phyloP scores from a whole-genome alignment of 2,329 filamentous ascomycete species.

The Venturia aucupariae region DNA sequence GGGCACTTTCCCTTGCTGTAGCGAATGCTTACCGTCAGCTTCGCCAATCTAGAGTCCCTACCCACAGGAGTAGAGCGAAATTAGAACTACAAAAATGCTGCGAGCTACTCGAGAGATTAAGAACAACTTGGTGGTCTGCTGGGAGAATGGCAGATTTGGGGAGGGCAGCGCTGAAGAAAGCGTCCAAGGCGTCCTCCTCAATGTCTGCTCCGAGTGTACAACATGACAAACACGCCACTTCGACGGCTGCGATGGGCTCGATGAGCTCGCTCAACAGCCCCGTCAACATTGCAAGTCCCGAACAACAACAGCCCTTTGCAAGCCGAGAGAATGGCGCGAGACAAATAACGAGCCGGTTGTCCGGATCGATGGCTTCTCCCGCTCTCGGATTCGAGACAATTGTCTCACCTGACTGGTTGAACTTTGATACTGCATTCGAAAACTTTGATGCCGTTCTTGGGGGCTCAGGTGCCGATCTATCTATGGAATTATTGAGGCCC shows the following conservation, averaged over 20 bases:
- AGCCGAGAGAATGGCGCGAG: neutral
- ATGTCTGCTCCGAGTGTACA: neutral
- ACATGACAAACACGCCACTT: neutral
- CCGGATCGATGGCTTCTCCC: neutral
- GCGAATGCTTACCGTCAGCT: constrained; percentile 49
- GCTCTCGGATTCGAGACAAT: neutral
- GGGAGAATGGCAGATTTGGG: constrained; percentile 37
- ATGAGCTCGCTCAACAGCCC: neutral
- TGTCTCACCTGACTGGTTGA: constrained; percentile 13
- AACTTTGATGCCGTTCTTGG: constrained; percentile 17
- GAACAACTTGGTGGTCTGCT: constrained; percentile 37
- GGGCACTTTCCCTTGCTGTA: constrained; percentile 46
- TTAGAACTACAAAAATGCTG: constrained; percentile 37
- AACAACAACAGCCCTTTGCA: neutral
- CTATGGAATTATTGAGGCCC: constrained; percentile 11
- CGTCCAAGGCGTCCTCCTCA: constrained; percentile 14
- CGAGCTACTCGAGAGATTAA: constrained; percentile 33
- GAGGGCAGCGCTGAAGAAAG: constrained; percentile 30
- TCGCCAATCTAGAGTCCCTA: constrained; percentile 41
- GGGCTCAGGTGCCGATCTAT: constrained; percentile 15
- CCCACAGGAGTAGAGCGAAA: constrained; percentile 38
- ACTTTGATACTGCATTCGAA: constrained; percentile 15
- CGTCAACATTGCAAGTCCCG: neutral
- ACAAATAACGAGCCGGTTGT: neutral
- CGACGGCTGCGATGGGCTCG: neutral